Percentiles rank a stretch among this genome's conserved stretches.
Evolutionary conservation across 345 rosid genomes (phyloP).

Genomic region (Eucalyptus rudis): DNA sequence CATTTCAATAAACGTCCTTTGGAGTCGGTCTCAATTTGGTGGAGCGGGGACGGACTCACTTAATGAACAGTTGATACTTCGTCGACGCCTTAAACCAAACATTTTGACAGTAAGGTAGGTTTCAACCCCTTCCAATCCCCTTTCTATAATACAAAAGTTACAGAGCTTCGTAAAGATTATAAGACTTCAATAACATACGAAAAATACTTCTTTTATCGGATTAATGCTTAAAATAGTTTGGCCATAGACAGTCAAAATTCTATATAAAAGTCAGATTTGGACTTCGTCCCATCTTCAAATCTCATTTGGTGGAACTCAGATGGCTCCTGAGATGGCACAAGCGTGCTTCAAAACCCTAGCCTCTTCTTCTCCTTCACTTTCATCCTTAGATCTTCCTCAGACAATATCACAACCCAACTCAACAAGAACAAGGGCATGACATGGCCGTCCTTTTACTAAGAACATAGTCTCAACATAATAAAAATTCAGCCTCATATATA

Average conservation of each 20-base stretch:
- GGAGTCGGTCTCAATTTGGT: neutral
- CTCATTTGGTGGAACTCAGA: neutral
- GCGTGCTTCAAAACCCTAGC: conserved; percentile 23
- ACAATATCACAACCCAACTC: neutral
- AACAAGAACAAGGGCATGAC: neutral
- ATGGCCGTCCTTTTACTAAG: no score
- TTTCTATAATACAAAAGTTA: neutral
- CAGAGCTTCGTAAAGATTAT: neutral
- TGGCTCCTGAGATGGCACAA: neutral
- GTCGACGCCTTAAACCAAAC: neutral
- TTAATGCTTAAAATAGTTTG: neutral
- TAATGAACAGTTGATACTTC: neutral
- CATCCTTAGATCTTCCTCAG: conserved; percentile 36
- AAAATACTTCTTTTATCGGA: neutral
- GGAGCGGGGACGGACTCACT: neutral
- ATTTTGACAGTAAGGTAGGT: neutral
- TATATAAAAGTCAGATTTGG: neutral
- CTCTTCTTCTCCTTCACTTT: conserved; percentile 45
- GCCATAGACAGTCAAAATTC: neutral
- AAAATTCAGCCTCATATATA: no score
- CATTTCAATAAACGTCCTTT: neutral
- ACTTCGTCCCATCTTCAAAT: neutral
- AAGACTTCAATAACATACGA: neutral
- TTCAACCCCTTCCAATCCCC: neutral
- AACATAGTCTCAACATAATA: no score